phyloP scores from a whole-genome alignment of 352 stramenopile genomes.

The Globisporangium takayamanum region DNA sequence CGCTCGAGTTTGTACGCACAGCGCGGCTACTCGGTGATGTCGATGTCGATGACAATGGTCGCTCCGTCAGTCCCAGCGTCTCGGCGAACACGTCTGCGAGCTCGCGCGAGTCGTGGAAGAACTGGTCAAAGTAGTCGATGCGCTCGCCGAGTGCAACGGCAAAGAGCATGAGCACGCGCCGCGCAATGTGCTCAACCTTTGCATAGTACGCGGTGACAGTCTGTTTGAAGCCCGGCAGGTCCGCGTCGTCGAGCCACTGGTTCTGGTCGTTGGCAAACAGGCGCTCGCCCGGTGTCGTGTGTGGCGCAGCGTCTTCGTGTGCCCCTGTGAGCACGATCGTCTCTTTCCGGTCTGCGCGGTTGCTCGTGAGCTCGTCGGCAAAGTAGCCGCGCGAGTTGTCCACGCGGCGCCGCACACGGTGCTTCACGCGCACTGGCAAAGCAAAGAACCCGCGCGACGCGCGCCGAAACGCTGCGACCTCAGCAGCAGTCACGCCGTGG shows the following conservation, averaged over 20 bases:
- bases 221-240: slow-evolving; percentile 49
- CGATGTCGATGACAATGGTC: not conserved
- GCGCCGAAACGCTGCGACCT: slow-evolving; percentile 58
- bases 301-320: slow-evolving; percentile 31
- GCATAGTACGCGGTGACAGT: slow-evolving; percentile 35
- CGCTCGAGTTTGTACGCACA: slow-evolving; percentile 66
- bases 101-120: slow-evolving; percentile 25
- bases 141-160: slow-evolving; percentile 48
- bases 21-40: not conserved
- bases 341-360: slow-evolving; percentile 91
- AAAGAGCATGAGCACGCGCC: slow-evolving; percentile 49
- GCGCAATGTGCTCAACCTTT: slow-evolving; percentile 45
- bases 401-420: slow-evolving; percentile 49
- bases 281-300: slow-evolving; percentile 32
- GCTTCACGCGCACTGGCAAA: slow-evolving; percentile 57
- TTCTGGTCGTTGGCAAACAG: slow-evolving; percentile 83
- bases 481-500: slow-evolving; percentile 54
- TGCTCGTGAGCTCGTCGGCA: slow-evolving; percentile 93
- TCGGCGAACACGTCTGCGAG: slow-evolving; percentile 1
- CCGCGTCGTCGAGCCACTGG: slow-evolving; percentile 54
- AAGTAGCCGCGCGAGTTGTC: slow-evolving; percentile 90
- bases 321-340: slow-evolving; percentile 57
- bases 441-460: slow-evolving; percentile 80
- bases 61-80: too few species aligned
- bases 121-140: slow-evolving; percentile 49